These are phyloP conservation scores for Tilletia walkeri DNA, from an alignment of 1,284 basidiomycete genomes.

Conservation along the genomic window DNA sequence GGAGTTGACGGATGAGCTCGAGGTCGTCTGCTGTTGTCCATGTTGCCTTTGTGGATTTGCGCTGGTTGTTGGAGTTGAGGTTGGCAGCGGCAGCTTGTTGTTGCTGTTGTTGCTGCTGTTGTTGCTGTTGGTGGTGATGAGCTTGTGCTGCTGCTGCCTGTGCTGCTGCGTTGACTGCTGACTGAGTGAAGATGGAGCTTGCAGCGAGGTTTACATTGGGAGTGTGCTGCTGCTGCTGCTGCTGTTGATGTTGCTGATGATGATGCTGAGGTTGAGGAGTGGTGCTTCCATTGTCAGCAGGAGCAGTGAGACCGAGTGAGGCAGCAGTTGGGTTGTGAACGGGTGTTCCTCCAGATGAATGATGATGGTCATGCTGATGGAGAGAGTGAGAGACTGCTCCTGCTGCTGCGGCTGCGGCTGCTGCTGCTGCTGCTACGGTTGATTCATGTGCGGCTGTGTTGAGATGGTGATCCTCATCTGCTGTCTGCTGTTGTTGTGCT, in stretches of 20 bases:
- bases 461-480: too few relatives aligned
- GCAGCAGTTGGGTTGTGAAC: conserved; percentile 1
- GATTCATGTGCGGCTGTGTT: too few relatives aligned
- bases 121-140: neutral
- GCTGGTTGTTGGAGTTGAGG: neutral
- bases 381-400: neutral
- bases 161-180: conserved; percentile 9
- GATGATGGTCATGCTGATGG: neutral
- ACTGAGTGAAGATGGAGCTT: neutral
- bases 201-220: neutral
- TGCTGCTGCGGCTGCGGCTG: neutral
- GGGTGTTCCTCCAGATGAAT: neutral
- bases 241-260: neutral
- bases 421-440: neutral
- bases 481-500: neutral
- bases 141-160: neutral
- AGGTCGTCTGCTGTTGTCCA: conserved; percentile 12
- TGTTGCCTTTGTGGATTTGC: conserved; percentile 16
- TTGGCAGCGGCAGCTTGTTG: conserved; percentile 5
- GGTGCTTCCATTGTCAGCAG: too few relatives aligned
- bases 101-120: neutral
- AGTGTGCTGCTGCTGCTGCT: neutral
- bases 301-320: neutral
- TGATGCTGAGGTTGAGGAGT: neutral
- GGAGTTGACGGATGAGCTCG: conserved; percentile 17